Conservation (phyloP, 2,329 filamentous ascomycete genomes). For the Passalora sequoiae region DNA sequence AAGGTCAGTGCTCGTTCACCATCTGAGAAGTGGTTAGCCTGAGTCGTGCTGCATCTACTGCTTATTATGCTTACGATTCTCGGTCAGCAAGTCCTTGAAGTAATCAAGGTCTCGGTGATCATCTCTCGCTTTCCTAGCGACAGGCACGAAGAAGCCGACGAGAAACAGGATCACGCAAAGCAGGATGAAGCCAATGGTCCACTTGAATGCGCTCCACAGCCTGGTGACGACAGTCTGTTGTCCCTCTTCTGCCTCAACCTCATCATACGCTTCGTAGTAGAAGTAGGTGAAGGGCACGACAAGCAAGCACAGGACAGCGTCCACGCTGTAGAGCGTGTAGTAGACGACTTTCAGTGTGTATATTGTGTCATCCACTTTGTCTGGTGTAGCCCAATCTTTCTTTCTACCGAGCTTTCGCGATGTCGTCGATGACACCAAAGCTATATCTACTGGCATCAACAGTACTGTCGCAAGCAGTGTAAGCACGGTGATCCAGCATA, state of each 20-base stretch:
- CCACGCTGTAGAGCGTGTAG: conserved; percentile 86
- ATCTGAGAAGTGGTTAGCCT: conserved; percentile 43
- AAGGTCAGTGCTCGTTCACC: conserved; percentile 92
- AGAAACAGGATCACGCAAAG: conserved; percentile 80
- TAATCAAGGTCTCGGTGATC: conserved; percentile 79
- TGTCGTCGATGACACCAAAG: conserved; percentile 83
- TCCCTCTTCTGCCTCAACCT: conserved; percentile 76
- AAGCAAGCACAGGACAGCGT: conserved; percentile 81
- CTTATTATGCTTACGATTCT: conserved; percentile 66
- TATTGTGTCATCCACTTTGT: conserved; percentile 70
- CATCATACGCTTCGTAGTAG: conserved; percentile 95
- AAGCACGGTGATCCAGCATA: conserved; percentile 82
- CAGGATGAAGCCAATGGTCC: conserved; percentile 77
- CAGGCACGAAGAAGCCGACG: conserved; percentile 88
- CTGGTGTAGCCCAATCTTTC: conserved; percentile 90
- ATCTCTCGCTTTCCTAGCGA: conserved; percentile 60
- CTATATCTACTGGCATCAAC: conserved; percentile 89
- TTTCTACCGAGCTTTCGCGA: conserved; percentile 70
- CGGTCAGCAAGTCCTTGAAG: conserved; percentile 76
- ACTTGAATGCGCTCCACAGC: conserved; percentile 81
- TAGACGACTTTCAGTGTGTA: conserved; percentile 82
- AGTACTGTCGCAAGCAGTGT: conserved; percentile 86
- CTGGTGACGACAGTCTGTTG: conserved; percentile 65
- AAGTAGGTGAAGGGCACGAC: conserved; percentile 96
- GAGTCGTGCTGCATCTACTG: neutral